Base-by-base conservation (phyloP, 257 asterid genomes). In the Solanum appendiculatum region DNA sequence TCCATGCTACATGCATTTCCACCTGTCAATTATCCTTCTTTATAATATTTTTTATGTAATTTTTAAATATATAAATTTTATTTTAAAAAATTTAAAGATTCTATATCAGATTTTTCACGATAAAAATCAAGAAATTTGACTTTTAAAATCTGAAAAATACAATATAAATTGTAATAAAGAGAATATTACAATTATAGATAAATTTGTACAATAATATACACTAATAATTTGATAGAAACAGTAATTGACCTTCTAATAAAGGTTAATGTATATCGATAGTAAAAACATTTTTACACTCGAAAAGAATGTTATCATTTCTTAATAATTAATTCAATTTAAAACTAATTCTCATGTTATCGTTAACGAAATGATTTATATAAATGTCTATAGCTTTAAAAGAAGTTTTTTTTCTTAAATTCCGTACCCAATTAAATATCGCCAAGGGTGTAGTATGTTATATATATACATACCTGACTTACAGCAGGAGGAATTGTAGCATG, bases 1-100 rank as follows among this genome's bases (percentile, higher is more conserved):
- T 93, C 97, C 97, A 94, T n/a, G 88, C 90, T 20, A 90, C 93
- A 83, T 90, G 91, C 93, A 92, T 91, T 83, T 94, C 95, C n/a
- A 94, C 94, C 95, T 93, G 86, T 56, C 64, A 54, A 54, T 20
- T 20, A 54, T 54, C 20, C 5, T n/a, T 7, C 20, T 54, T 54
- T 54, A 2, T 20, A 54, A 18, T 54, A 0, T 2, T 20, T 0
- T 2, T 54, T 0, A 54, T 6, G n/a, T 1, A 2, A 0, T 51
- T 51, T 51, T 2, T 5, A 54, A 18, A 54, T 54, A 54, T 6
- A 1, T 54, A 54, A 20, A 18, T 54, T 9, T 54, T 20, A 54
- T 54, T 54, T 54, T 23, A 18, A 54, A 54, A 54, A 23, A 54
- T 54, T 20, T 54, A 54, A 54, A 7, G 63, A 1, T 54, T 54